Percentiles rank a stretch among this genome's conserved stretches.
Evolutionary conservation across 225 moss, liverwort and hornwort genomes (phyloP).

Genomic region (Neckera pumila): DNA sequence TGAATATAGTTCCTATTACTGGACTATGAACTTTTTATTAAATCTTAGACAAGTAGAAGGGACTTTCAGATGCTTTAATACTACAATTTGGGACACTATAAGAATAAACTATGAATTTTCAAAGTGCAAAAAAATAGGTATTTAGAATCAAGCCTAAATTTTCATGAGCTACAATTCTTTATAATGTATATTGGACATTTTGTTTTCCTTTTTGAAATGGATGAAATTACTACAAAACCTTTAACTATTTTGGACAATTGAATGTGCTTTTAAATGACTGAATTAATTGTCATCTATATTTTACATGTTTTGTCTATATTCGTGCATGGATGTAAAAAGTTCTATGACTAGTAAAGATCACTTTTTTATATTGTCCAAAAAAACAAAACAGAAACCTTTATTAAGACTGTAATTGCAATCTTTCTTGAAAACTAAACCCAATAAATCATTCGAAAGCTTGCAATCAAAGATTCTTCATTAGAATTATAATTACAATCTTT

Average conservation of each 20-base stretch:
- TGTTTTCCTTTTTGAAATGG: background rate
- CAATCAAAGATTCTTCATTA: too few relatives aligned
- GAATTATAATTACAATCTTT: too few relatives aligned
- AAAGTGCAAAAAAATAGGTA: too few relatives aligned
- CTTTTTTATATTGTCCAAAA: background rate
- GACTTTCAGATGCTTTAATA: background rate
- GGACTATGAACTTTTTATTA: too few relatives aligned
- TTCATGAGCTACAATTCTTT: background rate
- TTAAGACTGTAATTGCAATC: background rate
- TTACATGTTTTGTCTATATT: accelerated
- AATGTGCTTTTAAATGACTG: background rate
- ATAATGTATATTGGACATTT: background rate
- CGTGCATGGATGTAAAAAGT: background rate
- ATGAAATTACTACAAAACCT: background rate
- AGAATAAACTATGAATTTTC: background rate
- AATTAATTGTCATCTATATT: background rate
- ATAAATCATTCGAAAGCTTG: too few relatives aligned
- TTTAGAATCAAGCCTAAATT: background rate
- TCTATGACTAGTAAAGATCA: background rate
- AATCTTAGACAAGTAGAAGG: background rate
- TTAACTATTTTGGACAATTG: background rate
- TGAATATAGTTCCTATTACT: background rate
- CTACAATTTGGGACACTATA: background rate
- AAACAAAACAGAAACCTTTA: background rate
- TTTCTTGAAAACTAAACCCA: background rate